Conservation (phyloP, 495 filamentous ascomycete genomes). For the Daldinia vernicosa region DNA sequence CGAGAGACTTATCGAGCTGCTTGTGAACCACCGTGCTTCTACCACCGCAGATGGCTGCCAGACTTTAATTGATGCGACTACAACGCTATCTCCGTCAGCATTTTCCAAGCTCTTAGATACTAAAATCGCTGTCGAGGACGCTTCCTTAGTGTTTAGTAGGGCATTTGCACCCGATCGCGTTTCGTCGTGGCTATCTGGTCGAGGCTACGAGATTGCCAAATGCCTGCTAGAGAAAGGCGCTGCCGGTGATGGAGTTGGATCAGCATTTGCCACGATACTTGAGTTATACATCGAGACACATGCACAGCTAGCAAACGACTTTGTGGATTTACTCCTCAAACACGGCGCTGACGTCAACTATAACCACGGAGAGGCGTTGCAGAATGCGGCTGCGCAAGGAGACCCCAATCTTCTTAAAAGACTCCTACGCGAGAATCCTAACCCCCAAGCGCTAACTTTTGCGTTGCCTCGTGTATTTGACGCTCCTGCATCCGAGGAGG, state of each 20-base stretch:
- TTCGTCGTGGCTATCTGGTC: constrained; percentile 49
- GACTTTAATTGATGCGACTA: constrained; percentile 54
- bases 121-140: constrained; percentile 48
- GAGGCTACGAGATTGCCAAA: constrained; percentile 50
- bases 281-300: constrained; percentile 46
- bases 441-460: constrained; percentile 49
- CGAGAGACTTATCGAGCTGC: constrained; percentile 51
- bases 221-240: constrained; percentile 55
- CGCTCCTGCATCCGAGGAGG: constrained; percentile 48
- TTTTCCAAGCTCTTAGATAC: constrained; percentile 49
- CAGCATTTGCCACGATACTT: constrained; percentile 50
- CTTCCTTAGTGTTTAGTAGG: constrained; percentile 51
- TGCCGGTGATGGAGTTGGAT: constrained; percentile 49
- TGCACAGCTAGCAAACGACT: constrained; percentile 47
- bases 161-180: constrained; percentile 48
- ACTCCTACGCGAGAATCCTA: constrained; percentile 51
- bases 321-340: constrained; percentile 49
- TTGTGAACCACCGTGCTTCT: constrained; percentile 54
- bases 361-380: constrained; percentile 52
- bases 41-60: constrained; percentile 54
- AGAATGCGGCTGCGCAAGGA: constrained; percentile 52
- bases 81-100: constrained; percentile 45
- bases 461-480: constrained; percentile 58
- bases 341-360: constrained; percentile 52
- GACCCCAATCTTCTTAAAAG: constrained; percentile 51